phyloP scores from a whole-genome alignment of 2,329 filamentous ascomycete species.

The Geosmithia putterillii region DNA sequence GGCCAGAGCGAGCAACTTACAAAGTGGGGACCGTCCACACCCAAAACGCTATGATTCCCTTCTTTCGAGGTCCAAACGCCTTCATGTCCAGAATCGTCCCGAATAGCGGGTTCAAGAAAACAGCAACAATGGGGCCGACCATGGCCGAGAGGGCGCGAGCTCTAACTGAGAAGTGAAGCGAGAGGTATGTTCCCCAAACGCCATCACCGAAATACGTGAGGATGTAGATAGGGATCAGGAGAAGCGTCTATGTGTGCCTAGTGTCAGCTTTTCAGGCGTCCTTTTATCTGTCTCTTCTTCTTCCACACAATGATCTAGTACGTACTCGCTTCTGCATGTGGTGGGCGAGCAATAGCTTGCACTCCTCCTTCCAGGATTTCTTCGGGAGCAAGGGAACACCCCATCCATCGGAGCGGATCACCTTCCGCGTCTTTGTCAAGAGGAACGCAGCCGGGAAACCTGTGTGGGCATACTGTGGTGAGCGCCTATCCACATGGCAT shows the following conservation, averaged over 20 bases:
- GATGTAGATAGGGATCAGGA: constrained; percentile 17
- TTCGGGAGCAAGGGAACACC: neutral
- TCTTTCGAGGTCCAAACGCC: neutral
- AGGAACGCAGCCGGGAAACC: neutral
- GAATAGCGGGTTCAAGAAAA: neutral
- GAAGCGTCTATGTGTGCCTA: constrained; percentile 15
- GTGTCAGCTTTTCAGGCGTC: neutral
- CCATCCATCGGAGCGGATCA: neutral
- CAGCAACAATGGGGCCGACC: neutral
- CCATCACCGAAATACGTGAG: constrained; percentile 25
- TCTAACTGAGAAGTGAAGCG: constrained; percentile 18
- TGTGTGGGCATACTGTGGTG: neutral
- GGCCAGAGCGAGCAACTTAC: neutral
- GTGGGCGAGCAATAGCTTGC: neutral
- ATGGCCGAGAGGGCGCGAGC: constrained; percentile 10
- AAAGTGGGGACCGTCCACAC: neutral
- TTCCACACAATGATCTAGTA: neutral
- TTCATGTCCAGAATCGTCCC: neutral
- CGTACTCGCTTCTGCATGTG: constrained; percentile 1
- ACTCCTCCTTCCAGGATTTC: neutral
- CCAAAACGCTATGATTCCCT: neutral
- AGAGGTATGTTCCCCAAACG: constrained; percentile 20
- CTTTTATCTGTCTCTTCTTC: neutral
- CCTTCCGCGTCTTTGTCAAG: neutral
- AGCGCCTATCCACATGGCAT: neutral